These are phyloP conservation scores for Talaromyces trachyspermus DNA, from an alignment of 495 filamentous ascomycete genomes.

Conservation along the genomic window DNA sequence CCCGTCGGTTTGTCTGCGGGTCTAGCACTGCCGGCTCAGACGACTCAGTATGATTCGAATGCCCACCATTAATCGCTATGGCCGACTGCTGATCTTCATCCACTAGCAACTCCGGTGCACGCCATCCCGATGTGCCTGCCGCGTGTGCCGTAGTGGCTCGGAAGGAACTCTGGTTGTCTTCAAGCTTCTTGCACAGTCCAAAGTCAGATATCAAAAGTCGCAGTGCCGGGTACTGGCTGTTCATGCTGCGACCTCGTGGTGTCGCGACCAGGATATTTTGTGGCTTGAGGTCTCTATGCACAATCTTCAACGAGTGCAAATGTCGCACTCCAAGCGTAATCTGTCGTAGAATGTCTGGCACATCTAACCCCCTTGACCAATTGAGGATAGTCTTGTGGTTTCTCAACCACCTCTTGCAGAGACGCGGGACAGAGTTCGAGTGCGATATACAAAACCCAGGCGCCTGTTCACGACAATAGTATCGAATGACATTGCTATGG, in stretches of 20 bases:
- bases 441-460: constrained; percentile 94
- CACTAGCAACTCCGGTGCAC: constrained; percentile 84
- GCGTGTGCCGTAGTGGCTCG: constrained; percentile 89
- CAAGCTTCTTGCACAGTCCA: constrained; percentile 95
- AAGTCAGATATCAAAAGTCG: constrained; percentile 94
- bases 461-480: constrained; percentile 83
- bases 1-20: constrained; percentile 63
- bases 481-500: constrained; percentile 93
- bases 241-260: constrained; percentile 32
- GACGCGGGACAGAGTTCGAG: constrained; percentile 94
- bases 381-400: constrained; percentile 53
- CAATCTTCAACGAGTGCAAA: constrained; percentile 85
- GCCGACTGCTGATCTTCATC: constrained; percentile 54
- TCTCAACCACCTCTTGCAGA: constrained; percentile 78
- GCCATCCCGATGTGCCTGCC: constrained; percentile 91
- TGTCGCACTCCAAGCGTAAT: constrained; percentile 81
- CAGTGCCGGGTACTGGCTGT: constrained; percentile 18
- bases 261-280: constrained; percentile 86
- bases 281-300: constrained; percentile 94
- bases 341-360: constrained; percentile 67
- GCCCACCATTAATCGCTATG: constrained; percentile 17
- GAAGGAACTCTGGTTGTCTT: constrained; percentile 90
- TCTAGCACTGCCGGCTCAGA: constrained; percentile 55
- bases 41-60: constrained; percentile 43
- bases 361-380: constrained; percentile 46